These are phyloP conservation scores for Kentomonas sorsogonicus DNA, from an alignment of 208 protist genomes.

Conservation along the genomic window DNA sequence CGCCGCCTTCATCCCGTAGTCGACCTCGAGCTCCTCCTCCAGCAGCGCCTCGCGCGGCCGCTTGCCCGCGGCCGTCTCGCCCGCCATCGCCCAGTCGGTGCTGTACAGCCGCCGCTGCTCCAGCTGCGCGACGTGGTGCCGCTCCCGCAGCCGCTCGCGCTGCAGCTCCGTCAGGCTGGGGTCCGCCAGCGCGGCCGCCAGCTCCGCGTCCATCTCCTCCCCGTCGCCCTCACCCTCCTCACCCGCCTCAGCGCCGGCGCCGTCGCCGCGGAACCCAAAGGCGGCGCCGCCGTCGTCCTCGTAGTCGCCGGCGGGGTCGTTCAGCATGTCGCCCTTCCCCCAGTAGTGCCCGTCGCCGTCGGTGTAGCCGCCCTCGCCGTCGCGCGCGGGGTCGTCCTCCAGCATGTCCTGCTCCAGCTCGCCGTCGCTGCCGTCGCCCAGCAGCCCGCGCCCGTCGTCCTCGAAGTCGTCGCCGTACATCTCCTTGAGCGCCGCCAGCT, in stretches of 20 bases:
- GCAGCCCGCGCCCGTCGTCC: slow-evolving; percentile 22
- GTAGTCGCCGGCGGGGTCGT: slow-evolving; percentile 20
- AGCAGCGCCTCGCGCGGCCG: slow-evolving; percentile 84
- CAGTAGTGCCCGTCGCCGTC: slow-evolving; percentile 39
- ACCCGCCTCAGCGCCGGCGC: background rate
- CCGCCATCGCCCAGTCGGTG: slow-evolving; percentile 81
- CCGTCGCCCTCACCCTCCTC: slow-evolving; percentile 16
- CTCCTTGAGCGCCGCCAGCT: slow-evolving; percentile 26
- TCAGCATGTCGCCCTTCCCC: slow-evolving; percentile 43
- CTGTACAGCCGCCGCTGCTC: slow-evolving; percentile 76
- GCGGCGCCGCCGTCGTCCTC: slow-evolving; percentile 15
- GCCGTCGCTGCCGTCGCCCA: slow-evolving; percentile 34
- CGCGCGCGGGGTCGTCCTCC: slow-evolving; percentile 47
- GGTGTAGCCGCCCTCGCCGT: slow-evolving; percentile 8
- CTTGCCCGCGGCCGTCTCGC: slow-evolving; percentile 65
- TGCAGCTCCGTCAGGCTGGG: slow-evolving; percentile 63
- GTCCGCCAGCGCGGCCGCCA: slow-evolving; percentile 49
- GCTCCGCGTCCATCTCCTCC: slow-evolving; percentile 50
- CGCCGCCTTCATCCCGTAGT: slow-evolving; percentile 83
- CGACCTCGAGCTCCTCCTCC: slow-evolving; percentile 81
- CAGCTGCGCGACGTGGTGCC: slow-evolving; percentile 48
- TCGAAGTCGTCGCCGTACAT: slow-evolving; percentile 55
- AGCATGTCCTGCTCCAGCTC: slow-evolving; percentile 57
- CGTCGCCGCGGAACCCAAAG: slow-evolving; percentile 9
- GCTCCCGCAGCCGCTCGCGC: slow-evolving; percentile 65